Evolutionary conservation across 306 rosid genomes (phyloP), one percentile per base, ranked within the genome.

Genomic region (Notholithocarpus densiflorus): DNA sequence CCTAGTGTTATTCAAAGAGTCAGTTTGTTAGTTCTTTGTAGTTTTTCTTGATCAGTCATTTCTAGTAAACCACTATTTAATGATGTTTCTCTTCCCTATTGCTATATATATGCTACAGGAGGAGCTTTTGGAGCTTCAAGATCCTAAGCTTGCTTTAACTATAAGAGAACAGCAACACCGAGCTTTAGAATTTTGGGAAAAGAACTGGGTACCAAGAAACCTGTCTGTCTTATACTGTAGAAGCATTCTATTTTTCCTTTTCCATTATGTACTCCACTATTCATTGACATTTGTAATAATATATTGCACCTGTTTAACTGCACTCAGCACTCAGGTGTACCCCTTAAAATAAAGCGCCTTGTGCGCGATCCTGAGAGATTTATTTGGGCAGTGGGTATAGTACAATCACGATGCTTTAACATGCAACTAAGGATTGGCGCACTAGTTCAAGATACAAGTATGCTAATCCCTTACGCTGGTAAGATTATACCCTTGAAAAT

Each of bases 401-500:
- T 92, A 79, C 97, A 92, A 82, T 90, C 97, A 79, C 92, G 98
- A 68, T 92, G 94, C 89, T 87, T 90, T 72, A 92, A 86, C 87
- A 85, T 89, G 92, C 86, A 90, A 80, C 79, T 84, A 82, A 91
- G 98, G 86, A 81, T 92, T 45, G 97, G 98, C 56, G 90, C 98
- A 61, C 88, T 95, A 34, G 84, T 81, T 75, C 97, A 95, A 87
- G 86, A 91, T 66, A 84, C 96, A 71, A 89, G 92, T 85, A 91
- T 91, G 98, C 89, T 95, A 75, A 52, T 92, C 80, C 98, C 98
- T 65, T 91, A 92, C 77, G 98, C 98, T 57, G 98, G 98, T 92
- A 81, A 76, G 84, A 74, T 83, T 53, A 59, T 53, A 12, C 78
- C 54, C 60, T 15, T 72, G 52, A 76, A 71, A 31, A 56, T 19